Conservation (phyloP, 805 yeast species). For the Vanderwaltozyma yarrowii region DNA sequence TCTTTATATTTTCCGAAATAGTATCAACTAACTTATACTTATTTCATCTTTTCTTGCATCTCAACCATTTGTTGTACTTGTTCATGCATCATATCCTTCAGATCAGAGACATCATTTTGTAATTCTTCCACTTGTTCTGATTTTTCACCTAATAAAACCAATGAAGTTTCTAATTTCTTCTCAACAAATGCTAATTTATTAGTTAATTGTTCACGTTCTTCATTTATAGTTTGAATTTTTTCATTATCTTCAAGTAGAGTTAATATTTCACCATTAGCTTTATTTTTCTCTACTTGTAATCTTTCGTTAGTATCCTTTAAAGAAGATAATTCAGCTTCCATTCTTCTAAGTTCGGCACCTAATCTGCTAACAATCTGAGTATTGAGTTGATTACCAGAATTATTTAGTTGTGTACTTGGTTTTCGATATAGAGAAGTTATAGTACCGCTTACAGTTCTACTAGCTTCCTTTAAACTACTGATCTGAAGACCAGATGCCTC, state of each 20-base stretch:
- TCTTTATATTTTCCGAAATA: too few relatives aligned
- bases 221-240: conserved; percentile 28
- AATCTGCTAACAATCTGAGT: conserved; percentile 62
- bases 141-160: conserved; percentile 75
- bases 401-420: conserved; percentile 4
- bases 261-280: conserved; percentile 58
- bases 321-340: conserved; percentile 67
- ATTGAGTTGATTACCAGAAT: conserved; percentile 11
- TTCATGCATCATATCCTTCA: conserved; percentile 70
- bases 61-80: conserved; percentile 85
- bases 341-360: conserved; percentile 63
- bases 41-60: conserved; percentile 32
- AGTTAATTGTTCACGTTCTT: conserved; percentile 27
- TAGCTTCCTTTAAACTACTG: background rate
- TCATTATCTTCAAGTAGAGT: conserved; percentile 47
- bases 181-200: conserved; percentile 30
- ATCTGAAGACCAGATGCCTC: conserved; percentile 19
- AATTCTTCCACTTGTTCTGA: conserved; percentile 79
- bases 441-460: background rate
- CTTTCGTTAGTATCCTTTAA: conserved; percentile 51
- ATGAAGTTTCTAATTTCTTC: conserved; percentile 41
- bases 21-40: too few relatives aligned
- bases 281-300: conserved; percentile 47
- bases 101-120: conserved; percentile 76
- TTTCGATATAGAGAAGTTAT: conserved; percentile 2